These are phyloP conservation scores for Phytophthora sojae DNA, from an alignment of 352 stramenopile genomes.

Conservation along the genomic window DNA sequence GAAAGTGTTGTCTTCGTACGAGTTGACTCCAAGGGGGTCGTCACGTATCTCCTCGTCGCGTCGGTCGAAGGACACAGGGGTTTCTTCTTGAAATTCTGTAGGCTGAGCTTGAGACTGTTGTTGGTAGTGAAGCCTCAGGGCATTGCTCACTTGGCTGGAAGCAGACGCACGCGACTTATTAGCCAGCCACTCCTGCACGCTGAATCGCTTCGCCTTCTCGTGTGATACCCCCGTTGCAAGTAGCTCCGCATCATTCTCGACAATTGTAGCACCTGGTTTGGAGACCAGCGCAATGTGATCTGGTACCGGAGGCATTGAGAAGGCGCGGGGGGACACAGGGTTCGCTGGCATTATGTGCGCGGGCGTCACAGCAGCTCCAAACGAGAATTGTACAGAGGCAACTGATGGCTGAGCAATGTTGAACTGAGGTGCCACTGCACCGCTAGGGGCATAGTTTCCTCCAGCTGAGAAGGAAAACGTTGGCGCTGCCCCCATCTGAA, in stretches of 20 bases:
- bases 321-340: slow-evolving; percentile 7
- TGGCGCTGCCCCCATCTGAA: background rate
- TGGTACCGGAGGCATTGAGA: slow-evolving; percentile 22
- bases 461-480: slow-evolving; percentile 24
- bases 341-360: slow-evolving; percentile 3
- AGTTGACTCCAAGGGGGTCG: slow-evolving; percentile 12
- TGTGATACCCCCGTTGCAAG: slow-evolving; percentile 71
- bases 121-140: slow-evolving; percentile 30
- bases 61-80: slow-evolving; percentile 5
- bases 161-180: slow-evolving; percentile 56
- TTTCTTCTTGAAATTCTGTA: slow-evolving; percentile 3
- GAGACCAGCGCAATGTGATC: slow-evolving; percentile 8
- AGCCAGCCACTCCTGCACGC: slow-evolving; percentile 81
- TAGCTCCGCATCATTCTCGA: slow-evolving; percentile 60
- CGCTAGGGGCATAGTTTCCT: slow-evolving; percentile 5
- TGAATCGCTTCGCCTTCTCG: slow-evolving; percentile 67
- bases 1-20: slow-evolving; percentile 6
- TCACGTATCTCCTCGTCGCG: slow-evolving; percentile 6
- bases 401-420: slow-evolving; percentile 4
- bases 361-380: slow-evolving; percentile 19
- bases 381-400: slow-evolving; percentile 27
- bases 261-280: slow-evolving; percentile 30
- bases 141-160: slow-evolving; percentile 35
- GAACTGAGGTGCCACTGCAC: background rate
- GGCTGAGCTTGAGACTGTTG: slow-evolving; percentile 20